Evolutionary conservation across 495 filamentous ascomycete species (phyloP).

Genomic region (Neurospora sp.): DNA sequence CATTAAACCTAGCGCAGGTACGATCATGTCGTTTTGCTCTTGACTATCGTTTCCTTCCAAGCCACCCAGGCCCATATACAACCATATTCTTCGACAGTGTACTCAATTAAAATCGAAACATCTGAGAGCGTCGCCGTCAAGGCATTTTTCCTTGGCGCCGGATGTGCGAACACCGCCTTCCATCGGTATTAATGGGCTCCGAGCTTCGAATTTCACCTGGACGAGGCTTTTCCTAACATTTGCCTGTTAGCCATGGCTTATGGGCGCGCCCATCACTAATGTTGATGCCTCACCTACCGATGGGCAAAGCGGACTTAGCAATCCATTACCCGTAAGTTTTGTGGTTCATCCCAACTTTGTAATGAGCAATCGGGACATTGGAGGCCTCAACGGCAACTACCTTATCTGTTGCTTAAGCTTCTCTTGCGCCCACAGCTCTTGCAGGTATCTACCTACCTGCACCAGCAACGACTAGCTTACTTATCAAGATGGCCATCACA

Average conservation of each 20-base stretch:
- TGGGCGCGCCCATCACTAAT: neutral
- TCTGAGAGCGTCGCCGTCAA: neutral
- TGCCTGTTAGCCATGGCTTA: neutral
- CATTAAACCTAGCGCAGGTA: neutral
- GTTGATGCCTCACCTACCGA: neutral
- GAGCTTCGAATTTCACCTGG: neutral
- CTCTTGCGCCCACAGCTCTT: neutral
- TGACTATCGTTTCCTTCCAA: neutral
- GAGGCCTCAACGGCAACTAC: neutral
- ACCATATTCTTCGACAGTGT: neutral
- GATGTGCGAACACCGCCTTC: neutral
- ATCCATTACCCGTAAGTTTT: no score
- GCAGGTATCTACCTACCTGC: neutral
- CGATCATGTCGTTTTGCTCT: neutral
- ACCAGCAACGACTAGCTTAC: neutral
- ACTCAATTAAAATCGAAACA: neutral
- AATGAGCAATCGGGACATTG: neutral
- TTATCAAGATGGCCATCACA: neutral
- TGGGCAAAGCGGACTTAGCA: neutral
- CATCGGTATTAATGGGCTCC: neutral
- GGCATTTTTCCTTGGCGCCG: neutral
- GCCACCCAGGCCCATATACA: neutral
- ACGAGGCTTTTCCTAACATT: neutral
- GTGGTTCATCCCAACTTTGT: neutral
- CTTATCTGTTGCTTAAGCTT: neutral